These are phyloP conservation scores for Mucor plumbeus DNA, from an alignment of 371 early-diverging fungal genomes.

Conservation along the genomic window DNA sequence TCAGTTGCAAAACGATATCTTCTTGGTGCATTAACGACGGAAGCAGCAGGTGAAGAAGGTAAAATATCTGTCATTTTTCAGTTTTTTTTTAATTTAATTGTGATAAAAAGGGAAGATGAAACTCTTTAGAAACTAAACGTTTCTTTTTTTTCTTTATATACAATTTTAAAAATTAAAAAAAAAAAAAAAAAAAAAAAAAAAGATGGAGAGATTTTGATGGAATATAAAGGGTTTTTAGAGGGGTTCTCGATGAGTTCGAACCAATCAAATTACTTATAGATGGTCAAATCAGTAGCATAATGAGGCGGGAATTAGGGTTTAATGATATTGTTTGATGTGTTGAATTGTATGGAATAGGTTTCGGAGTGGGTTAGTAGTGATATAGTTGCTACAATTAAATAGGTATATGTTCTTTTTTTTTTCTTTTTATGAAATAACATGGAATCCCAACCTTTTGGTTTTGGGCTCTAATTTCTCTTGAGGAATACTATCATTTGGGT, in stretches of 20 bases:
- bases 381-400: too few species aligned
- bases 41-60: slow-evolving; percentile 44
- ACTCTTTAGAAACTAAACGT: neutral
- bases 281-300: slow-evolving; percentile 23
- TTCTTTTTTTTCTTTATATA: slow-evolving; percentile 16
- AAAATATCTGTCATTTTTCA: slow-evolving; percentile 33
- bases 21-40: slow-evolving; percentile 39
- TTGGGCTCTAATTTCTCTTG: slow-evolving; percentile 31
- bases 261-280: slow-evolving; percentile 17
- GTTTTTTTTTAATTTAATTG: neutral
- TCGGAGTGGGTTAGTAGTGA: too few species aligned
- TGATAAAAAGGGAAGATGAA: slow-evolving; percentile 11
- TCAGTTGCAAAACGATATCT: slow-evolving; percentile 87
- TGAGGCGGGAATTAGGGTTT: slow-evolving; percentile 13
- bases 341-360: too few species aligned
- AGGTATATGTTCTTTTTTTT: neutral
- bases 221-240: slow-evolving; percentile 9
- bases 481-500: slow-evolving; percentile 19
- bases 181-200: slow-evolving; percentile 16
- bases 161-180: neutral
- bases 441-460: slow-evolving; percentile 11
- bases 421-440: neutral
- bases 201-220: slow-evolving; percentile 1
- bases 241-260: slow-evolving; percentile 13
- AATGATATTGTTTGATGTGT: too few species aligned